A percentile compares a stretch with the other conserved stretches of the same genome.
Conservation (phyloP, 2,329 filamentous ascomycete species). For the Aspergillus sp. region DNA sequence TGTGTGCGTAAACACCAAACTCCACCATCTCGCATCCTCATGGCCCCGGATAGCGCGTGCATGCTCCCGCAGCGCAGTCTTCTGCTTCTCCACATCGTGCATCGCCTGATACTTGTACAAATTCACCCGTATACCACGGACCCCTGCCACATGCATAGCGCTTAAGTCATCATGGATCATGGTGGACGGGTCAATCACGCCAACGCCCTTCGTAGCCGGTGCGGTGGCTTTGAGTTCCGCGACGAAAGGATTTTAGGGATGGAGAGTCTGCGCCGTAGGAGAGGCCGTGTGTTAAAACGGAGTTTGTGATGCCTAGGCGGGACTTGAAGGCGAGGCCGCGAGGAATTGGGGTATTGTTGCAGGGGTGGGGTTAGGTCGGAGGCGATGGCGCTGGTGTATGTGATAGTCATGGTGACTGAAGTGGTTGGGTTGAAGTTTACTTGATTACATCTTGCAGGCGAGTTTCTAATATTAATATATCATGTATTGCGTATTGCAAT, state of each 20-base stretch:
- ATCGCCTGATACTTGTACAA: slow-evolving; percentile 32
- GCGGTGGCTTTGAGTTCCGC: slow-evolving; percentile 15
- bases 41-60: slow-evolving; percentile 13
- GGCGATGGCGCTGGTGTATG: neutral
- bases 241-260: slow-evolving; percentile 29
- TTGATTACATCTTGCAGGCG: neutral
- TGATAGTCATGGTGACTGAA: slow-evolving; percentile 1
- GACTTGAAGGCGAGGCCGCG: slow-evolving; percentile 19
- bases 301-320: slow-evolving; percentile 25
- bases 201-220: slow-evolving; percentile 20
- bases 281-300: slow-evolving; percentile 31
- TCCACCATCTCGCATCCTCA: slow-evolving; percentile 12
- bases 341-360: slow-evolving; percentile 20
- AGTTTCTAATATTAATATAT: too few species aligned
- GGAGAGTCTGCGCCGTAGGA: slow-evolving; percentile 33
- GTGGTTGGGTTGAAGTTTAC: neutral
- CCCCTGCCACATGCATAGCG: slow-evolving; percentile 21
- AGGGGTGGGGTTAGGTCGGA: slow-evolving; percentile 19
- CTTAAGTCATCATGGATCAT: slow-evolving; percentile 15
- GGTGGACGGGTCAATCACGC: slow-evolving; percentile 24
- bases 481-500: too few species aligned
- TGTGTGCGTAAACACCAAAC: slow-evolving; percentile 26
- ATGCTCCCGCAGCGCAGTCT: slow-evolving; percentile 24
- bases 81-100: slow-evolving; percentile 31
- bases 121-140: slow-evolving; percentile 32